Evolutionary conservation across 2,329 filamentous ascomycete genomes (phyloP), one percentile per base, ranked within the genome.

Genomic region (Dactylellina parvicollis): DNA sequence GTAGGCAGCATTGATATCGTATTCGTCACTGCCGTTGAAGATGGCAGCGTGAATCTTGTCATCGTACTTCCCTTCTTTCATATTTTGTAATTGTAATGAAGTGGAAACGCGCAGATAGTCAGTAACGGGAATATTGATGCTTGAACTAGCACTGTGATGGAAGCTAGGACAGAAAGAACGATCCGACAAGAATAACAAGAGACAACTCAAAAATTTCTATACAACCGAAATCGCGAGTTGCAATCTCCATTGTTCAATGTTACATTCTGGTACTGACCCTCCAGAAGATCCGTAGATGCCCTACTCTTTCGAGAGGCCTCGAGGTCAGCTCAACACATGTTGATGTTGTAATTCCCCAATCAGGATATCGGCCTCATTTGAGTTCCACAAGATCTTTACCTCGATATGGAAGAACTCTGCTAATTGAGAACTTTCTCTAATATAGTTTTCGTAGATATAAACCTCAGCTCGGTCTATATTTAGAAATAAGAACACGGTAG

Each of bases 1-100:
- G 46, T 50, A 60, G 34, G 67, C 46, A n/a, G 30, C 44, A 49
- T 60, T 59, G n/a, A 65, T 14, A 18, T 72, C 67, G 16, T 40
- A 30, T n/a, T 30, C 28, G 20, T 65, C 67, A 9, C 52, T 18
- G 4, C 67, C 67, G 36, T 59, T 28, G 44, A 65, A 34, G 7
- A 72, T 34, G 5, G 61, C 40, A n/a, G 67, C 67, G 36, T 72
- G 59, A 8, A 65, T 30, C 26, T 49, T 46, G 10, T 44, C n/a
- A 60, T 46, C 22, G 4, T 22, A 22, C 3, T 40, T 38, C 32
- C 10, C 2, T 22, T 4, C 16, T 16, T 42, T 9, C 4, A 8
- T 42, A 42, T n/a, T n/a, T n/a, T 18, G 47, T 20, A 26, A 52
- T 52, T 14, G 18, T 34, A 34, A 14, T n/a, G n/a, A n/a, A n/a